These are phyloP conservation scores for Delphinella strobiligena DNA, from an alignment of 2,329 filamentous ascomycete species.

Conservation along the genomic window DNA sequence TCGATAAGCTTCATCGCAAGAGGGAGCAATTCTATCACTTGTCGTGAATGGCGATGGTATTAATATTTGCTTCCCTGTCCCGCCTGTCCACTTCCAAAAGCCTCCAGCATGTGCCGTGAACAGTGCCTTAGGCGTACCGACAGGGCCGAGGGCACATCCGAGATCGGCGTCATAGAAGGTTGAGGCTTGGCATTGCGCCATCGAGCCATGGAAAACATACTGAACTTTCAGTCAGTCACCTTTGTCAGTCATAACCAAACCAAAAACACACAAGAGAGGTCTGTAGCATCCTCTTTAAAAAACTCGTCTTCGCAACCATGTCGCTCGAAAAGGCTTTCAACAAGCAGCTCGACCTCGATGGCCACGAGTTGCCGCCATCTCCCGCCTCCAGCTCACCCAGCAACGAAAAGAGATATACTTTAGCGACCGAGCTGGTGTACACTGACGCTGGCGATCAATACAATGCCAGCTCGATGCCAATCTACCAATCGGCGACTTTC, in stretches of 20 bases:
- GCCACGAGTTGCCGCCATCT: constrained; percentile 77
- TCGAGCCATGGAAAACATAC: too few species aligned
- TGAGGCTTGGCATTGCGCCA: not conserved
- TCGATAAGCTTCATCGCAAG: too few species aligned
- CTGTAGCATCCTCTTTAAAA: constrained; percentile 16
- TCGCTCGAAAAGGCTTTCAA: constrained; percentile 28
- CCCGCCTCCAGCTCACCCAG: constrained; percentile 85
- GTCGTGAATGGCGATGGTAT: too few species aligned
- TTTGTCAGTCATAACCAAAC: too few species aligned
- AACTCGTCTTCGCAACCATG: constrained; percentile 17
- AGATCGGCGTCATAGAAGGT: too few species aligned
- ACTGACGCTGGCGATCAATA: constrained; percentile 96
- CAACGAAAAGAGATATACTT: constrained; percentile 76
- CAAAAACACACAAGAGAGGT: constrained; percentile 20
- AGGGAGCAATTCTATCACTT: too few species aligned
- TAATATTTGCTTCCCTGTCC: too few species aligned
- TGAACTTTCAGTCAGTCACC: too few species aligned
- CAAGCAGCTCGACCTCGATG: constrained; percentile 59
- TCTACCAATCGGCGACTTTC: constrained; percentile 96
- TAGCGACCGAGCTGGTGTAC: constrained; percentile 93
- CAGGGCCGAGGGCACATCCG: too few species aligned
- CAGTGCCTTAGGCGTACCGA: too few species aligned
- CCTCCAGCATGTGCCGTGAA: too few species aligned
- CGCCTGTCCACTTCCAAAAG: too few species aligned
- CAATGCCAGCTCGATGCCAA: constrained; percentile 88